Conservation (phyloP, 139 green algal species). For the Picochlorum sp. region DNA sequence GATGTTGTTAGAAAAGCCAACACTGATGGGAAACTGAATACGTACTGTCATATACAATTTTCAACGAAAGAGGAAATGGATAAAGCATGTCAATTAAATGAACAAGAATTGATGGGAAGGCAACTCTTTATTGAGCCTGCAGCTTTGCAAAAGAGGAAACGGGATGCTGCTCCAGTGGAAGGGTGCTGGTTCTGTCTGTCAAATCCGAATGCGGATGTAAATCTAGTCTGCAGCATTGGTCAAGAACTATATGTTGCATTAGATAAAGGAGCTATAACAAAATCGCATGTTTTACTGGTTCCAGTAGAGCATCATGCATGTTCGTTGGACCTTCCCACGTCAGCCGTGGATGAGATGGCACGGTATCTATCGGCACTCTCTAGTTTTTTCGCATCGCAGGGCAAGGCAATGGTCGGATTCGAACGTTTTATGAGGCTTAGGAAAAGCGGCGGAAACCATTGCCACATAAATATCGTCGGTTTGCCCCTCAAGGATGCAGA, state of each 20-base stretch:
- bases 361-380: constrained; percentile 69
- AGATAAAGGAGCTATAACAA: constrained; percentile 75
- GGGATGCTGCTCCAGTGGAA: constrained; percentile 38
- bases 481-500: constrained; percentile 25
- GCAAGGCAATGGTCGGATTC: constrained; percentile 68
- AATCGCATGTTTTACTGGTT: constrained; percentile 75
- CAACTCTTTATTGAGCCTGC: constrained; percentile 42
- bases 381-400: constrained; percentile 44
- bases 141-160: constrained; percentile 1
- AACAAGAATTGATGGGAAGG: constrained; percentile 45
- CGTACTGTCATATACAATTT: constrained; percentile 60
- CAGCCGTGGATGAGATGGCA: constrained; percentile 46
- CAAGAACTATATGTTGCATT: constrained; percentile 72
- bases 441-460: constrained; percentile 80
- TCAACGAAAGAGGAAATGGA: constrained; percentile 35
- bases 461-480: constrained; percentile 71
- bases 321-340: constrained; percentile 35
- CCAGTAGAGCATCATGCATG: constrained; percentile 82
- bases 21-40: constrained; percentile 37
- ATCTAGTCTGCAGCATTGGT: constrained; percentile 50
- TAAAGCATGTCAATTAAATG: constrained; percentile 44
- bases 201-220: constrained; percentile 46
- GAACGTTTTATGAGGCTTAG: constrained; percentile 76
- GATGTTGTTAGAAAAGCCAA: constrained; percentile 43
- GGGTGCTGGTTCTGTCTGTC: constrained; percentile 83